A percentile compares a stretch with the other conserved stretches of the same genome.
These are phyloP conservation scores for Fusarium mundagurra DNA, from an alignment of 2,329 filamentous ascomycete species.

Conservation along the genomic window DNA sequence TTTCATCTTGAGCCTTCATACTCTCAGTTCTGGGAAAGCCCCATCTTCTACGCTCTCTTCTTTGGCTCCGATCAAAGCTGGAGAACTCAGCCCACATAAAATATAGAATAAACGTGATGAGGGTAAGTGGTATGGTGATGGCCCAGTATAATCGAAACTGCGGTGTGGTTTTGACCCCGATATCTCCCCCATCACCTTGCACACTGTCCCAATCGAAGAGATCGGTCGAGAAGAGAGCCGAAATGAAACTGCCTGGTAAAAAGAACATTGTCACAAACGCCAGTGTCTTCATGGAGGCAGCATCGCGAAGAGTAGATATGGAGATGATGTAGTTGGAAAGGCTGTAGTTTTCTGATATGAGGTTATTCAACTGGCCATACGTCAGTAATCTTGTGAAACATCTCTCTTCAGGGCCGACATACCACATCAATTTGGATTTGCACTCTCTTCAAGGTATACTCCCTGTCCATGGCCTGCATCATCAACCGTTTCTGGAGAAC, in stretches of 20 bases:
- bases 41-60: slow-evolving; percentile 22
- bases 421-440: slow-evolving; percentile 54
- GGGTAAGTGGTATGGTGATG: slow-evolving; percentile 52
- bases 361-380: slow-evolving; percentile 47
- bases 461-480: slow-evolving; percentile 51
- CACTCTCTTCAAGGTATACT: slow-evolving; percentile 50
- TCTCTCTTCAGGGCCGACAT: slow-evolving; percentile 19
- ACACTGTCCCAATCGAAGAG: slow-evolving; percentile 48
- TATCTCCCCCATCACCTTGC: slow-evolving; percentile 37
- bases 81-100: slow-evolving; percentile 47
- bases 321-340: slow-evolving; percentile 50
- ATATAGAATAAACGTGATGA: slow-evolving; percentile 49
- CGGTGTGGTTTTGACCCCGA: slow-evolving; percentile 46
- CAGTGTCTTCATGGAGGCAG: slow-evolving; percentile 56
- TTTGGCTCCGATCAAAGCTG: slow-evolving; percentile 36
- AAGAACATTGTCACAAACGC: slow-evolving; percentile 57
- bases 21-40: slow-evolving; percentile 27
- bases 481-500: slow-evolving; percentile 46
- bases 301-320: slow-evolving; percentile 51
- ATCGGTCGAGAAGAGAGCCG: slow-evolving; percentile 52
- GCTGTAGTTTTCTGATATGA: slow-evolving; percentile 52
- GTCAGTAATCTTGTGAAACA: background rate
- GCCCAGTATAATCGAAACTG: slow-evolving; percentile 55
- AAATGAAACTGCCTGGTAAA: slow-evolving; percentile 54
- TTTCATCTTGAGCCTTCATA: slow-evolving; percentile 13